Evolutionary conservation across 2,329 filamentous ascomycete species (phyloP).

Genomic region (Erysiphe neolycopersici): DNA sequence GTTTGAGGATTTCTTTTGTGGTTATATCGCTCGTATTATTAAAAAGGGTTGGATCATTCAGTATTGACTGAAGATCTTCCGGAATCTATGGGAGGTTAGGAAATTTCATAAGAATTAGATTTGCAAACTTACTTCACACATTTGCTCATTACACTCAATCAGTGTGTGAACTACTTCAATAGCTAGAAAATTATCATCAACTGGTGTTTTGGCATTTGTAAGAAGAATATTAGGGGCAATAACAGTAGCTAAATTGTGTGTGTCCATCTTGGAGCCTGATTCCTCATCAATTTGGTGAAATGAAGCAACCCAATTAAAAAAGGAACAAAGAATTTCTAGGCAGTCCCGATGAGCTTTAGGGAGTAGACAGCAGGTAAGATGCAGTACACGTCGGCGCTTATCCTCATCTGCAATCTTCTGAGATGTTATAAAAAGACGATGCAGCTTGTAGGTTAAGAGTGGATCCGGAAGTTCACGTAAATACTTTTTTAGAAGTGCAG

Average conservation of each 20-base stretch:
- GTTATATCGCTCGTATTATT: constrained; percentile 66
- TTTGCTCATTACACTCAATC: constrained; percentile 81
- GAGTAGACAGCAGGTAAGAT: constrained; percentile 73
- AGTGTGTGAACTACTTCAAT: constrained; percentile 81
- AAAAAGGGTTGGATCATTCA: constrained; percentile 63
- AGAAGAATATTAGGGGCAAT: constrained; percentile 90
- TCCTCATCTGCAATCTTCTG: constrained; percentile 68
- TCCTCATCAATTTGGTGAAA: constrained; percentile 97
- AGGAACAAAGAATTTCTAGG: constrained; percentile 82
- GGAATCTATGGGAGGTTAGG: constrained; percentile 38
- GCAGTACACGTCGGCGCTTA: constrained; percentile 59
- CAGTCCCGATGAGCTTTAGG: constrained; percentile 84
- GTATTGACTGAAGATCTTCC: constrained; percentile 63
- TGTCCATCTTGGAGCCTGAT: constrained; percentile 94
- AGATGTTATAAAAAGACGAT: constrained; percentile 67
- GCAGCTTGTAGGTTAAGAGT: constrained; percentile 81
- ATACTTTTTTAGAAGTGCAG: constrained; percentile 84
- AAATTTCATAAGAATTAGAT: constrained; percentile 4
- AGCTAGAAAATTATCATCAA: constrained; percentile 77
- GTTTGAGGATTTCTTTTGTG: constrained; percentile 87
- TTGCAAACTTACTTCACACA: constrained; percentile 57
- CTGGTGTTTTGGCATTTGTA: constrained; percentile 34
- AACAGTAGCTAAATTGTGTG: constrained; percentile 88
- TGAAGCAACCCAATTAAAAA: constrained; percentile 90
- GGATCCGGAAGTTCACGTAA: constrained; percentile 84